A percentile compares a stretch with the other conserved stretches of the same genome.
Evolutionary conservation across 2,329 filamentous ascomycete genomes (phyloP).

Genomic region (Fusarium tuaranense): DNA sequence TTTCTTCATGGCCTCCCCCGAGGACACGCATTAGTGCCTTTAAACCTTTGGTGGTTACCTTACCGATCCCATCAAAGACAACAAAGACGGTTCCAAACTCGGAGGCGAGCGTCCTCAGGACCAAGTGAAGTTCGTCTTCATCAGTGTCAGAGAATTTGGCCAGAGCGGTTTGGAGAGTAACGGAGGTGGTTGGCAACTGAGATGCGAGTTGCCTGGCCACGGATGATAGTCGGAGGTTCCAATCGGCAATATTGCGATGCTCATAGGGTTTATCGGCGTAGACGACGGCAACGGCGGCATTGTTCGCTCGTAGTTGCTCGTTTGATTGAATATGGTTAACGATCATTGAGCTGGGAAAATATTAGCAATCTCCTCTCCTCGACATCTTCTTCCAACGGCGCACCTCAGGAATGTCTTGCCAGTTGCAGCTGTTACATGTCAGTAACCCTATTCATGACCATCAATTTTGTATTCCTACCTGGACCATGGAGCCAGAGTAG

Average conservation of each 20-base stretch:
- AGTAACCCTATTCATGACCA: accelerated
- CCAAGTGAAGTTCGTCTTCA: background rate
- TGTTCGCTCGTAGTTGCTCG: accelerated
- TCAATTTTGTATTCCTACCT: background rate
- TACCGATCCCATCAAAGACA: background rate
- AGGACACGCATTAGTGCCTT: background rate
- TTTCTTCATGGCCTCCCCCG: background rate
- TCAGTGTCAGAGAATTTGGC: background rate
- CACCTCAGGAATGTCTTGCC: conserved; percentile 15
- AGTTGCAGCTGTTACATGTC: background rate
- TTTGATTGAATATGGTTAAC: background rate
- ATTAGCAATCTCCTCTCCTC: background rate
- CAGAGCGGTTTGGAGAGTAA: background rate
- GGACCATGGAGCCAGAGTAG: conserved; percentile 17
- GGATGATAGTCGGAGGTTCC: background rate
- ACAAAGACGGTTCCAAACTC: background rate
- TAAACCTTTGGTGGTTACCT: background rate
- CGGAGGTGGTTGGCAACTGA: background rate
- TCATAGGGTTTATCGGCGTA: background rate
- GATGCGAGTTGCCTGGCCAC: background rate
- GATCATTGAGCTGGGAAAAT: background rate
- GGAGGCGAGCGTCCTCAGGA: background rate
- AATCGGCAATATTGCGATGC: background rate
- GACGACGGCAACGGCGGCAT: background rate
- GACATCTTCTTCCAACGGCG: background rate